These are phyloP conservation scores for Cyberlindnera maritima DNA, from an alignment of 805 yeast species.

Conservation along the genomic window DNA sequence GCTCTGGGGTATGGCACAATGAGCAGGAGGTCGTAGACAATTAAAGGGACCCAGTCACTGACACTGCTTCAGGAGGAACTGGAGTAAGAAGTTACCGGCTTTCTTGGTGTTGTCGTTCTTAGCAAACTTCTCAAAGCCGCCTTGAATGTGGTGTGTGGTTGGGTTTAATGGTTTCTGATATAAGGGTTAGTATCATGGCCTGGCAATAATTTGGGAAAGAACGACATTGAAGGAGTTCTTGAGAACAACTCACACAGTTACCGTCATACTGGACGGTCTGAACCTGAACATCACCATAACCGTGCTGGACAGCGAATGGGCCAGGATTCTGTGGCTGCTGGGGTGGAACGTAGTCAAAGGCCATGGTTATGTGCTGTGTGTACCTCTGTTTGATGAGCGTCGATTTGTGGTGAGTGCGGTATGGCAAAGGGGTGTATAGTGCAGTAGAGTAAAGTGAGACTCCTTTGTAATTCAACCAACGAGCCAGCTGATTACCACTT, in stretches of 20 bases:
- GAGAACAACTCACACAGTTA: constrained; percentile 10
- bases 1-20: too few relatives aligned
- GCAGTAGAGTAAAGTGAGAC: not conserved
- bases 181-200: not conserved
- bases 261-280: constrained; percentile 18
- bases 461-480: not conserved
- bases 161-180: constrained; percentile 20
- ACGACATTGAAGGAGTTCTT: too few relatives aligned
- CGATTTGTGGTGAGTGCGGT: too few relatives aligned
- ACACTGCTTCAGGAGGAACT: constrained; percentile 13
- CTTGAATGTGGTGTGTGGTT: constrained; percentile 14
- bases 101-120: constrained; percentile 26
- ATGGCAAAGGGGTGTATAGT: too few relatives aligned
- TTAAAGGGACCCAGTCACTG: not conserved
- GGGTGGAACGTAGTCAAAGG: constrained; percentile 21
- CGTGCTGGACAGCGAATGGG: constrained; percentile 24
- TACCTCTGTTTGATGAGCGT: not conserved
- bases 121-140: constrained; percentile 18
- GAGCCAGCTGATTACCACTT: not conserved
- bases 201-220: too few relatives aligned
- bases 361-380: constrained; percentile 7
- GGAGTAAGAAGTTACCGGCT: constrained; percentile 23
- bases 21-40: too few relatives aligned
- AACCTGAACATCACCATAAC: constrained; percentile 18
- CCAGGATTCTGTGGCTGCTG: constrained; percentile 23